Evolutionary conservation across 768 basidiomycete genomes (phyloP).

Genomic region (Hypholoma fasciculare): DNA sequence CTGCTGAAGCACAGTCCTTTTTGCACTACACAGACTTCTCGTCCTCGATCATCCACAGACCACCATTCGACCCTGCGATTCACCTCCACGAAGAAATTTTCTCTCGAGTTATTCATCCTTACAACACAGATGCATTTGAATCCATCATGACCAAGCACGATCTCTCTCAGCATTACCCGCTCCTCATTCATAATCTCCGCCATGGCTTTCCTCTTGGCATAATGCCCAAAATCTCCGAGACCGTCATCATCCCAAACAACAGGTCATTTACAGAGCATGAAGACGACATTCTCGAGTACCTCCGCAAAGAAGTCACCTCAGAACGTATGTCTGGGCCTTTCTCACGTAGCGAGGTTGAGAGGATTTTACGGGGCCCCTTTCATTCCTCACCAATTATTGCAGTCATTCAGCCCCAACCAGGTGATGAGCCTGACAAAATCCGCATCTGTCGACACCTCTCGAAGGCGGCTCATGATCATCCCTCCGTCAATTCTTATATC

Average conservation of each 20-base stretch:
- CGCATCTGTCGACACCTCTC: background rate
- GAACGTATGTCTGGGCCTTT: conserved; percentile 29
- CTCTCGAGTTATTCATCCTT: conserved; percentile 27
- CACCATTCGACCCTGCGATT: conserved; percentile 2
- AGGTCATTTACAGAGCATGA: conserved; percentile 6
- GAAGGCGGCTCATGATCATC: background rate
- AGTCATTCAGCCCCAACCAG: conserved; percentile 18
- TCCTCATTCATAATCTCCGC: conserved; percentile 26
- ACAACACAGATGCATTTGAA: conserved; percentile 27
- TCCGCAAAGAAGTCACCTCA: conserved; percentile 15
- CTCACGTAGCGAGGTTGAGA: conserved; percentile 10
- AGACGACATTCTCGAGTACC: conserved; percentile 17
- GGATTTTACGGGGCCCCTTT: conserved; percentile 27
- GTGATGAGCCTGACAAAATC: background rate
- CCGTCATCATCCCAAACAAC: conserved; percentile 23
- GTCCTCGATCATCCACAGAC: conserved; percentile 11
- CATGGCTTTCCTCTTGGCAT: conserved; percentile 32
- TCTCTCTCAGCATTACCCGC: conserved; percentile 25
- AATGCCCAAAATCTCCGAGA: conserved; percentile 22
- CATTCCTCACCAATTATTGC: conserved; percentile 29
- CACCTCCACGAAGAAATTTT: conserved; percentile 19
- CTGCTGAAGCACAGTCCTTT: background rate
- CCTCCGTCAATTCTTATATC: background rate
- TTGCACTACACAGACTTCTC: conserved; percentile 22
- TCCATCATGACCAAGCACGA: conserved; percentile 18